Evolutionary conservation across 257 asterid genomes (phyloP).

Genomic region (Solanum virginianum): DNA sequence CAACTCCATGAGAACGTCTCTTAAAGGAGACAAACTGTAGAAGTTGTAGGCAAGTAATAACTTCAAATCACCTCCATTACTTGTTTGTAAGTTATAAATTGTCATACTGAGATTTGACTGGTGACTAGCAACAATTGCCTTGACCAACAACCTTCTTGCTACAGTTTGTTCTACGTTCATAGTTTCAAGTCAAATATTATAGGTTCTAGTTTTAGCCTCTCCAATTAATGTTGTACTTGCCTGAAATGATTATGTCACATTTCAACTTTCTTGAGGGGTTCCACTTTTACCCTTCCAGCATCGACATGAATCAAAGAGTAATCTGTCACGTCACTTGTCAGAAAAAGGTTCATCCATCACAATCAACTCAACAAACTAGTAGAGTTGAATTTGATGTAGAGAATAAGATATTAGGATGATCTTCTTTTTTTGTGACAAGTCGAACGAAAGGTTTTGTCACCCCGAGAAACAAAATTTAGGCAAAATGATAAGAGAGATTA

Average conservation of each 20-base stretch:
- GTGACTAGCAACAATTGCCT: not conserved
- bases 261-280: not conserved
- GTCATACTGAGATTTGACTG: not conserved
- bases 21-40: no score
- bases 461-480: not conserved
- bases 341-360: not conserved
- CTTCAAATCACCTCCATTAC: not conserved
- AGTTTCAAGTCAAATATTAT: not conserved
- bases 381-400: not conserved
- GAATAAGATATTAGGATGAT: not conserved
- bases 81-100: not conserved
- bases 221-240: not conserved
- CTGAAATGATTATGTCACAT: not conserved
- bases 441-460: not conserved
- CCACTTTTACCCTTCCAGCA: not conserved
- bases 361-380: not conserved
- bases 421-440: not conserved
- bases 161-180: not conserved
- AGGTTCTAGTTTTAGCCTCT: not conserved
- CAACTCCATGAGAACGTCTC: no score
- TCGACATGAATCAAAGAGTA: not conserved
- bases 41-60: not conserved
- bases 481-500: not conserved
- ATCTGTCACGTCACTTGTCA: not conserved
- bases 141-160: not conserved